A percentile compares a stretch with the other conserved stretches of the same genome.
Evolutionary conservation across 1,284 basidiomycete genomes (phyloP).

Genomic region (Hymenochaete sp.): DNA sequence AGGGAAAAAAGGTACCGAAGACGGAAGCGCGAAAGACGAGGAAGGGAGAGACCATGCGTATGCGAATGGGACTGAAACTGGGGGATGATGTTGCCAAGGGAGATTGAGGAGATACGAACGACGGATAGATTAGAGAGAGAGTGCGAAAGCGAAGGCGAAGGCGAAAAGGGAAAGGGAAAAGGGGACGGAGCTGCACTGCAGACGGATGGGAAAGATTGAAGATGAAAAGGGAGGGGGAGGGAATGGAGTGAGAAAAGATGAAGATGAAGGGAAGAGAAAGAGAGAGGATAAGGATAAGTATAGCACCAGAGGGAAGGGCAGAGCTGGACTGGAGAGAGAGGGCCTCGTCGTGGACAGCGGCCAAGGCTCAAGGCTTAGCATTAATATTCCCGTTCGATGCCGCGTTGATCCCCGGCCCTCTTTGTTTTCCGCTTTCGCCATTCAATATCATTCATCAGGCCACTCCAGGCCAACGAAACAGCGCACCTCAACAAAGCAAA

Average conservation of each 20-base stretch:
- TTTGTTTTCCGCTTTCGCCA: no score
- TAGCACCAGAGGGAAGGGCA: no score
- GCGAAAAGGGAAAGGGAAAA: conserved; percentile 6
- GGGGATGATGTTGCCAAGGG: conserved; percentile 20
- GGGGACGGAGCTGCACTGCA: conserved; percentile 28
- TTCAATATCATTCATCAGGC: no score
- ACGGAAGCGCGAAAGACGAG: conserved; percentile 19
- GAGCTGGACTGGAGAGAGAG: no score
- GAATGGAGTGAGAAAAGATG: neutral
- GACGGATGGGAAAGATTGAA: conserved; percentile 17
- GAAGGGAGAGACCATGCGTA: conserved; percentile 28
- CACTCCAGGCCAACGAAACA: no score
- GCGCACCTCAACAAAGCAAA: no score
- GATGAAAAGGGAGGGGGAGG: neutral
- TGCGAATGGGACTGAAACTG: conserved; percentile 5
- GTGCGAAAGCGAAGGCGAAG: neutral
- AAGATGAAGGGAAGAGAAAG: neutral
- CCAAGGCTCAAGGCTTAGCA: no score
- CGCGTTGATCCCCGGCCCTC: no score
- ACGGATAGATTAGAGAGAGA: neutral
- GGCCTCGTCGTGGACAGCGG: no score
- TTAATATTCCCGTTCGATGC: no score
- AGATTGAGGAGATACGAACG: neutral
- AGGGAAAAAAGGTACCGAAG: conserved; percentile 36
- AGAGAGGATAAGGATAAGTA: neutral